Evolutionary conservation across 306 rosid genomes (phyloP).

Genomic region (Acmispon strigosus): DNA sequence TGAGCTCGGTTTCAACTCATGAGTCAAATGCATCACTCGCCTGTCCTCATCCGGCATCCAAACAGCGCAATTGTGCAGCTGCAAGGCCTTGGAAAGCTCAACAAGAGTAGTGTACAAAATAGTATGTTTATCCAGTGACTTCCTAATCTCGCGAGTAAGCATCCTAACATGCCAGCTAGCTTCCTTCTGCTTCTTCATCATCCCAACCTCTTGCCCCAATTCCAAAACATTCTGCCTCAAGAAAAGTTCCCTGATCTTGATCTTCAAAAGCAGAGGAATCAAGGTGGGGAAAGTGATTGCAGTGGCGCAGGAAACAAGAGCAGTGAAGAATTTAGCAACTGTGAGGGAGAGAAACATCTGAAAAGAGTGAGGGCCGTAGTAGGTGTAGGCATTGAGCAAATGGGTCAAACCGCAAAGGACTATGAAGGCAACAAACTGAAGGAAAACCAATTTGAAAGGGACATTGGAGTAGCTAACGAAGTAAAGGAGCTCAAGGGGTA

Average conservation of each 20-base stretch:
- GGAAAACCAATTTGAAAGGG: slow-evolving; percentile 92
- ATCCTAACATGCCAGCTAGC: slow-evolving; percentile 79
- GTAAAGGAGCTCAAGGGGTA: slow-evolving; percentile 82
- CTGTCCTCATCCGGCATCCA: slow-evolving; percentile 70
- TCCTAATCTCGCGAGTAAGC: slow-evolving; percentile 67
- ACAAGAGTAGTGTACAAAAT: slow-evolving; percentile 70
- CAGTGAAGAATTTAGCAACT: slow-evolving; percentile 68
- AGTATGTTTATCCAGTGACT: slow-evolving; percentile 66
- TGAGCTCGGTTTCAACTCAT: slow-evolving; percentile 48
- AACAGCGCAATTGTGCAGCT: slow-evolving; percentile 65
- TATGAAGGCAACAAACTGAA: slow-evolving; percentile 71
- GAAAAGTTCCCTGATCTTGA: slow-evolving; percentile 67
- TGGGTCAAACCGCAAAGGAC: slow-evolving; percentile 87
- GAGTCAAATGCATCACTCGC: slow-evolving; percentile 51
- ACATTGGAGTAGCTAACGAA: slow-evolving; percentile 79
- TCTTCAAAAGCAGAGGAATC: slow-evolving; percentile 65
- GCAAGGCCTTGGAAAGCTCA: slow-evolving; percentile 71
- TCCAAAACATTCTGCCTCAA: slow-evolving; percentile 70
- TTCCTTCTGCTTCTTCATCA: slow-evolving; percentile 74
- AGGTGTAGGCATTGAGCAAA: slow-evolving; percentile 77
- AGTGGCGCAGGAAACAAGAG: slow-evolving; percentile 77
- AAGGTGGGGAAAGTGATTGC: slow-evolving; percentile 62
- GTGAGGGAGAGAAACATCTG: slow-evolving; percentile 58
- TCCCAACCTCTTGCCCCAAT: slow-evolving; percentile 73
- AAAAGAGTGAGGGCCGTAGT: slow-evolving; percentile 60